Evolutionary conservation across 78 protist genomes (phyloP), one percentile per base, ranked within the genome.

Genomic region (Thecamonas trahens): DNA sequence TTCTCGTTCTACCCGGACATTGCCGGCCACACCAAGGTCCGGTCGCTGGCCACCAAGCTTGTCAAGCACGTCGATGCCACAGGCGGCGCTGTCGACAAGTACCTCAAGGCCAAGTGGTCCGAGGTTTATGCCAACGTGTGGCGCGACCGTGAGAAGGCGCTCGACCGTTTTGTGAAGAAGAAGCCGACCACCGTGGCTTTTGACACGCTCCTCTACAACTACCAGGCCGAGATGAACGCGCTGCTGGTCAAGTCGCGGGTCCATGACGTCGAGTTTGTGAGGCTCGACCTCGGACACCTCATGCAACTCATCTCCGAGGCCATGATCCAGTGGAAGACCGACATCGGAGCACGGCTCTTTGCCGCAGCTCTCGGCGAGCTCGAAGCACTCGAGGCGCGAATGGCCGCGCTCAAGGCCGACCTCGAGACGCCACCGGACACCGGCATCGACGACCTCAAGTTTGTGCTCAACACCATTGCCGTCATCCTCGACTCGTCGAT

Each of bases 401-500:
- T 88, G 38, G 20, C 11, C 6, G 29, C 20, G 32, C 9, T 8
- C 35, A 0, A 55, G 26, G 47, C 13, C 8, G 72, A 76, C n/a
- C 74, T 86, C 29, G 15, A 61, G 57, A 15, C 35, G n/a, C 0
- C 3, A 11, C 85, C 90, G 18, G 76, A 67, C 35, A 45, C 50
- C 22, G n/a, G n/a, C n/a, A 60, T 86, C 26, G 92, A 86, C n/a
- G 87, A 84, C 29, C 76, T 86, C 57, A 80, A 86, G 79, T 38
- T 28, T 29, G 63, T 90, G 13, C 76, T 90, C 47, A 2, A 29
- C 17, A n/a, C 59, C 42, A 80, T 90, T 29, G 79, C 60, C 29
- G 72, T 67, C 29, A 59, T 83, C 37, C 37, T 24, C 38, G 57
- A 70, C 28, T 1, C 4, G 55, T 44, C 76, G 29, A 35, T 83